Base-by-base conservation (phyloP, 768 basidiomycete genomes). In the Leccinum disarticulatum region DNA sequence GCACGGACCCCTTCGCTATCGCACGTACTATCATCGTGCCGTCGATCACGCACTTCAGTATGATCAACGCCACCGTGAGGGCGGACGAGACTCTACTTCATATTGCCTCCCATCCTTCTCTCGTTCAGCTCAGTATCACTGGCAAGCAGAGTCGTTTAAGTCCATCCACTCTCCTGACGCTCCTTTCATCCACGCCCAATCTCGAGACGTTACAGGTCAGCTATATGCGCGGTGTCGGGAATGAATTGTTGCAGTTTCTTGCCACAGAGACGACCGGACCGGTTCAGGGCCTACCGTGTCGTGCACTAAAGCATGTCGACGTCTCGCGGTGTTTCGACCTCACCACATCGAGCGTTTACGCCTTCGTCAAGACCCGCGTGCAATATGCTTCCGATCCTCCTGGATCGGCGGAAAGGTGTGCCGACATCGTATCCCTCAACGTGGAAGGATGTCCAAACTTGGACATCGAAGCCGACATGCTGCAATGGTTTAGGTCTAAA, bases 401-500 rank as follows among this genome's bases (percentile, higher is more conserved):
- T 14, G 70, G 51, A 33, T 43, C 56, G 22, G 43, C 53, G 19
- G 56, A 54, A 31, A 63, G 48, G 10, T 72, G 61, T 56, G 58
- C 61, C 46, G 13, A 35, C n/a, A 78, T 91, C 25, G 61, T 67
- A 31, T 77, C 79, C 1, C 69, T 91, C 59, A 74, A 67, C 15
- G 73, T 86, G 33, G 82, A 91, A 65, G 77, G 77, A 17, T 91
- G 89, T 69, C 77, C 77, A 1, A 68, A 46, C 43, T 11, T 46
- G 43, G 11, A 73, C 13, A 75, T 91, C n/a, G 87, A 88, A 43
- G 70, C 77, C 0, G 77, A 78, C 4, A 77, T 81, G 70, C 64
- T 88, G 14, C 81, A 81, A 2, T 90, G 88, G 87, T 77, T 91
- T 53, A 79, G 83, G 57, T 69, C 76, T 9, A 77, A 79, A 38